Evolutionary conservation across 345 rosid species (phyloP), one percentile per base, ranked within the genome.

Genomic region (Euphorbia lathyris): DNA sequence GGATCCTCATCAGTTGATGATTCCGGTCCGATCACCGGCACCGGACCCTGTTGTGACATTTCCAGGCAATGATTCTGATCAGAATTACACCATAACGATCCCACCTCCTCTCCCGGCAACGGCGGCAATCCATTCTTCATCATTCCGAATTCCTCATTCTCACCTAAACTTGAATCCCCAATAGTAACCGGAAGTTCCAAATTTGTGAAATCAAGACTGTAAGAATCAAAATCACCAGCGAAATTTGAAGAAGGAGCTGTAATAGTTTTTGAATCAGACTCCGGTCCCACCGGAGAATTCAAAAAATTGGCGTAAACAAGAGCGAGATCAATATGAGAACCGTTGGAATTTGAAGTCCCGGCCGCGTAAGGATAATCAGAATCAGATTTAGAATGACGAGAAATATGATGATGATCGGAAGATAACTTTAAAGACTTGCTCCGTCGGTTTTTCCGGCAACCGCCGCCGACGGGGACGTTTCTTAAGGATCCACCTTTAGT

Each of bases 401-500:
- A 43, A 47, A 38, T 48, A 8, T 51, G 56, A 19, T 51, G 25
- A 19, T 19, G 20, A 63, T 58, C 43, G 3, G 65, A 63, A 0
- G 83, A 72, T n/a, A 79, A 32, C 68, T 80, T 77, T 14, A 67
- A 56, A 8, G 86, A 66, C 78, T 79, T 87, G 6, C 78, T 77
- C 63, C 87, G 70, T 45, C 92, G 70, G 72, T 73, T 85, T 52
- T 85, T 87, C 69, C 92, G 69, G 66, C 89, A 83, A 22, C 89
- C 89, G 0, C 92, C 89, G 0, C 92, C 92, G 0, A 87, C 74
- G 0, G 92, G 92, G 9, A 87, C 84, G 36, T 83, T 87, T 66
- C 89, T 29, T 5, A 85, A 80, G 6, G 89, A 83, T 16, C 92
- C 89, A 0, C 89, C 89, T 77, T 81, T 83, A 30, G 92, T 87